Conservation (phyloP, 257 asterid genomes). For the Paraleonurus japonicus region DNA sequence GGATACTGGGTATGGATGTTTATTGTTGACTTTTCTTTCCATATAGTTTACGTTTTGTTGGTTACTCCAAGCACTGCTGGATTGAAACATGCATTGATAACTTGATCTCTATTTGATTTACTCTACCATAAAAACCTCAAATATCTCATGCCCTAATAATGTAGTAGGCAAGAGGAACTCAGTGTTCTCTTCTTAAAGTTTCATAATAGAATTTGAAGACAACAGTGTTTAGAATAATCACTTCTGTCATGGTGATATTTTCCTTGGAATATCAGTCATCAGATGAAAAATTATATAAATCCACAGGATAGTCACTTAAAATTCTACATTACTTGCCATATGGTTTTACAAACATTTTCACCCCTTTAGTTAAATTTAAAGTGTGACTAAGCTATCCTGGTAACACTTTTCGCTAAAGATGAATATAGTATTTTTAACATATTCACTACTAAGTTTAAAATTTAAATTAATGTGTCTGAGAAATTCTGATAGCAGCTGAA, state of each 20-base stretch:
- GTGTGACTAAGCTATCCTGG: not conserved
- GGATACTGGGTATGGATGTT: constrained; percentile 87
- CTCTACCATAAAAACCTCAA: not conserved
- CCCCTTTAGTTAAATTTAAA: not conserved
- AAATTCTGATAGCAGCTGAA: not conserved
- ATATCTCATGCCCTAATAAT: not conserved
- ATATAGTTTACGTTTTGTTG: not conserved
- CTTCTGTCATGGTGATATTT: not conserved
- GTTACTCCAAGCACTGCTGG: not conserved
- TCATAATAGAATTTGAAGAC: not conserved
- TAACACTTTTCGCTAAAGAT: not conserved
- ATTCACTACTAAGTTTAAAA: not conserved
- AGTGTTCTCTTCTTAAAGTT: not conserved
- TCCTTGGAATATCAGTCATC: not conserved
- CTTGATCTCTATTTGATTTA: not conserved
- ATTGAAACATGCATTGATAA: not conserved
- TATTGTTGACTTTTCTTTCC: constrained; percentile 16
- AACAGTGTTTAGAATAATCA: not conserved
- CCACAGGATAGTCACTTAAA: not conserved
- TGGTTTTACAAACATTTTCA: not conserved
- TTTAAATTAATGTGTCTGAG: not conserved
- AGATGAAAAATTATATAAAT: not conserved
- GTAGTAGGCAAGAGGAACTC: not conserved
- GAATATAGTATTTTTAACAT: not conserved
- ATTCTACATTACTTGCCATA: not conserved